These are phyloP conservation scores for Peniophora sp. DNA, from an alignment of 1,284 basidiomycete species.

Conservation along the genomic window DNA sequence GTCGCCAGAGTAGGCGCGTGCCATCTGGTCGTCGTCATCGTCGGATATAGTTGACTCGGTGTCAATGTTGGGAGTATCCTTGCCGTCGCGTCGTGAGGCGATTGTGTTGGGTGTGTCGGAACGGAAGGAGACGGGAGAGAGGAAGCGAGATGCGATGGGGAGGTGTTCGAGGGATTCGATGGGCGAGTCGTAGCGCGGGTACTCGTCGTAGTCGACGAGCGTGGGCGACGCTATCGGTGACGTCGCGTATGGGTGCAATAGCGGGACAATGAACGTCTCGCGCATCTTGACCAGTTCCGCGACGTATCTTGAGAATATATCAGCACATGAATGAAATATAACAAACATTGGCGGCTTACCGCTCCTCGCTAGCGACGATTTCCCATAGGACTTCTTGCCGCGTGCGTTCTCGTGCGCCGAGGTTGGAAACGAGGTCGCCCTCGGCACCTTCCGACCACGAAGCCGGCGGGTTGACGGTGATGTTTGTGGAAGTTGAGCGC, in stretches of 20 bases:
- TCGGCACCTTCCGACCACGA: slow-evolving; percentile 97
- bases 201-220: slow-evolving; percentile 59
- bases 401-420: slow-evolving; percentile 89
- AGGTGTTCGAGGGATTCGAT: slow-evolving; percentile 70
- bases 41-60: slow-evolving; percentile 66
- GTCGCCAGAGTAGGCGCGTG: slow-evolving; percentile 38
- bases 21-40: slow-evolving; percentile 55
- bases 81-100: slow-evolving; percentile 32
- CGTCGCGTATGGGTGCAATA: slow-evolving; percentile 75
- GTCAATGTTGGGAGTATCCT: slow-evolving; percentile 53
- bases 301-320: slow-evolving; percentile 69
- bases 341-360: slow-evolving; percentile 41
- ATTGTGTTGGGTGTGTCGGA: slow-evolving; percentile 35
- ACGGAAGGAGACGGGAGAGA: slow-evolving; percentile 60
- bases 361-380: slow-evolving; percentile 94
- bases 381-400: slow-evolving; percentile 97
- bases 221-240: slow-evolving; percentile 48
- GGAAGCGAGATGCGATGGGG: slow-evolving; percentile 89
- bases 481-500: slow-evolving; percentile 54
- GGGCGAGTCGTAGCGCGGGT: slow-evolving; percentile 44
- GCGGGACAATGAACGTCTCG: slow-evolving; percentile 85
- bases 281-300: slow-evolving; percentile 85
- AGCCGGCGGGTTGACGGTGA: slow-evolving; percentile 65
- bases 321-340: slow-evolving; percentile 8
- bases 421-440: slow-evolving; percentile 88